Conservation (phyloP, 345 rosid genomes). For the Populus alba region DNA sequence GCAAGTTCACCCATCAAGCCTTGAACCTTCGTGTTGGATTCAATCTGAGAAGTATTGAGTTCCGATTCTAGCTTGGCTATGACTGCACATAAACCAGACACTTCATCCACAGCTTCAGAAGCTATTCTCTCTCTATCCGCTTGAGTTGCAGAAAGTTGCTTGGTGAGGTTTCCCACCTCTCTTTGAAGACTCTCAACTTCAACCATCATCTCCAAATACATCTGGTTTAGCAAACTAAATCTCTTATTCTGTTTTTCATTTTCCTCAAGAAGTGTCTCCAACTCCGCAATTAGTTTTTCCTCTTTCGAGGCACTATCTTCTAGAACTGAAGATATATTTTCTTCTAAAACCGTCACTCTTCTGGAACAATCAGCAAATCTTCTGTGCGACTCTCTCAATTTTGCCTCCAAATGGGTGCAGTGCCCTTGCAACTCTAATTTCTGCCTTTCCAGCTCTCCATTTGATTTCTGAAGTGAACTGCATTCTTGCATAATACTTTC, state of each 20-base stretch:
- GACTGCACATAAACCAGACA: conserved; percentile 24
- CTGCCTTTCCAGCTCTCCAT: conserved; percentile 34
- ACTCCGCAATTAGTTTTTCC: conserved; percentile 31
- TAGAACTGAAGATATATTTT: conserved; percentile 35
- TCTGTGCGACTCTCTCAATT: conserved; percentile 23
- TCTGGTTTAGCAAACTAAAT: conserved; percentile 30
- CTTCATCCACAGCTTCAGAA: conserved; percentile 24
- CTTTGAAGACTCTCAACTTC: conserved; percentile 41
- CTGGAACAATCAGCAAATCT: conserved; percentile 27
- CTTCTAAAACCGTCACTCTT: conserved; percentile 35
- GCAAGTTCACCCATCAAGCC: conserved; percentile 39
- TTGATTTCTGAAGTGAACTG: conserved; percentile 30
- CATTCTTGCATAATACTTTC: conserved; percentile 33
- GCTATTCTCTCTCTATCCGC: conserved; percentile 37
- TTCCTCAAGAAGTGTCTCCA: conserved; percentile 38
- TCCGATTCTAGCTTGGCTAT: conserved; percentile 38
- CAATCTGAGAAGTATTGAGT: conserved; percentile 18
- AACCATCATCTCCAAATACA: conserved; percentile 28
- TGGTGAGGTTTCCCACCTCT: conserved; percentile 24
- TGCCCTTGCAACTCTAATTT: conserved; percentile 32
- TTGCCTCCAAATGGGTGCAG: conserved; percentile 32
- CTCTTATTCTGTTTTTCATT: conserved; percentile 34
- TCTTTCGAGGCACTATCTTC: conserved; percentile 41
- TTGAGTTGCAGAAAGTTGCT: conserved; percentile 21
- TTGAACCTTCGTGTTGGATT: conserved; percentile 25